Percentiles rank a stretch among this genome's conserved stretches.
Evolutionary conservation across 129 eudicot species (phyloP).

Genomic region (Apium graveolens): DNA sequence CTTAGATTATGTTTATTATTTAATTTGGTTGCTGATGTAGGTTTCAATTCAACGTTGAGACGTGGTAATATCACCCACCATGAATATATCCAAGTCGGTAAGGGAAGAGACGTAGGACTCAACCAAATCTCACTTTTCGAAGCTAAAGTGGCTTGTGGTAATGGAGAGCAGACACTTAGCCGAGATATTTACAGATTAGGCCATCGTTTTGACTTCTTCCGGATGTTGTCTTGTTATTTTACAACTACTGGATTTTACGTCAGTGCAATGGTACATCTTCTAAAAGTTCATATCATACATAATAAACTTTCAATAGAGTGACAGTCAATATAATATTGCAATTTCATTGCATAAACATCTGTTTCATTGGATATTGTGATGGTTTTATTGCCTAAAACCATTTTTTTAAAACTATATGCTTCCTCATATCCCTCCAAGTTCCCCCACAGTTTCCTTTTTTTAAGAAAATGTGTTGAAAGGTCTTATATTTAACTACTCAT

Average conservation of each 20-base stretch:
- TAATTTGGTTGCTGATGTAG: conserved; percentile 26
- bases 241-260: conserved; percentile 91
- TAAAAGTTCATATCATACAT: background rate
- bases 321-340: background rate
- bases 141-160: conserved; percentile 99
- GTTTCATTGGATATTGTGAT: background rate
- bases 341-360: background rate
- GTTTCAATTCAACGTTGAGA: conserved; percentile 89
- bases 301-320: background rate
- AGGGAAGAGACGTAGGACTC: conserved; percentile 97
- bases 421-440: background rate
- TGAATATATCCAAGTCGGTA: conserved; percentile 97
- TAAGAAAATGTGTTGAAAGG: background rate
- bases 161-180: conserved; percentile 98
- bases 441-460: background rate
- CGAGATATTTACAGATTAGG: conserved; percentile 96
- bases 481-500: background rate
- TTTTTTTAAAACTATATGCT: background rate
- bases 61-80: conserved; percentile 97
- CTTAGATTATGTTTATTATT: background rate
- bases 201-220: conserved; percentile 98
- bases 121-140: conserved; percentile 98
- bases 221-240: conserved; percentile 87
- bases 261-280: conserved; percentile 75
- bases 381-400: background rate